Base-by-base conservation (phyloP, 495 filamentous ascomycete species). In the Aspergillus sparsus region DNA sequence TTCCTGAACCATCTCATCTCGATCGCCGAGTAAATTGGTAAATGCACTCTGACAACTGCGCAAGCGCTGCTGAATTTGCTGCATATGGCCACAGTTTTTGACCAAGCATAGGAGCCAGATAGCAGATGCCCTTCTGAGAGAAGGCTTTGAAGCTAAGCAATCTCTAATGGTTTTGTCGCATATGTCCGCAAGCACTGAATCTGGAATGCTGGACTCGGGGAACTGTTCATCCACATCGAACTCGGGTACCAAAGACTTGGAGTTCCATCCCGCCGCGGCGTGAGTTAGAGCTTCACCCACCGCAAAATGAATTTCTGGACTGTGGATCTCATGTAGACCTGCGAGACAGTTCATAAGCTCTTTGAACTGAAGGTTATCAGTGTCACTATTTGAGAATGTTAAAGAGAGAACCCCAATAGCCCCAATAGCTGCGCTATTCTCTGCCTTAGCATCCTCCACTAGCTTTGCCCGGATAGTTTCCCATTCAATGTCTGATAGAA, bases 71-170 rank as follows among this genome's bases (percentile, higher is more conserved):
- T 94, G 89, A 42, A 97, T 79, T 60, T 89, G 83, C 18, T 75
- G 71, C 15, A 87, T 75, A 59, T 92, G 83, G 0, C 91, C 92
- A 71, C 93, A 96, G 66, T 92, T 90, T 64, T 97, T 92, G 52
- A 98, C 86, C n/a, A 97, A 69, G 66, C 89, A 93, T 53, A 98
- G 84, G 10, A 97, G 81, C 92, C 93, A 96, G 55, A 97, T 95
- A 0, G 89, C 89, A 5, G 91, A 92, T 13, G 92, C 92, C 68
- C 94, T 95, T 61, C 90, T 83, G 13, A 96, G 77, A 12, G 91
- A 86, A 6, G 93, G 93, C 73, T 96, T 97, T 3, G 90, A 88
- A 4, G 86, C 83, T 61, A 84, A 84, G 74, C 90, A 94, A 64
- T 93, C 87, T 2, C 74, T 68, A 21, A 96, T 77, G 6, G 91